These are phyloP conservation scores for Ettlia oleoabundans DNA, from an alignment of 139 green algal genomes.

Conservation along the genomic window DNA sequence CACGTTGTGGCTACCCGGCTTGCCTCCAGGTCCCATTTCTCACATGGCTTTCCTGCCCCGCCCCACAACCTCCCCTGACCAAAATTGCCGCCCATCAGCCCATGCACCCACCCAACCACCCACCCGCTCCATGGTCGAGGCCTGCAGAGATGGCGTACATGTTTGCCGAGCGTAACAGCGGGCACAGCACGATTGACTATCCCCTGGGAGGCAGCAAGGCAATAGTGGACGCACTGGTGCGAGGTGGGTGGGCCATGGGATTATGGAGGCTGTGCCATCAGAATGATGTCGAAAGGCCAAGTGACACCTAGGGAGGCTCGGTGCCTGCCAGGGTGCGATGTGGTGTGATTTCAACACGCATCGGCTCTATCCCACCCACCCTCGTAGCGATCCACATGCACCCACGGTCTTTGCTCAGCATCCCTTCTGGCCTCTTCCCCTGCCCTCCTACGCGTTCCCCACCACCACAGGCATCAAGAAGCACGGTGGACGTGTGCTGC, in stretches of 20 bases:
- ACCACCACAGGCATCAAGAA: slow-evolving; percentile 71
- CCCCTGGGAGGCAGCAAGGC: slow-evolving; percentile 86
- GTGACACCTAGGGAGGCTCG: too few relatives aligned
- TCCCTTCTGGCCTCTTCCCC: background rate
- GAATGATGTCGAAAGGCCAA: too few relatives aligned
- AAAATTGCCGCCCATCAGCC: background rate
- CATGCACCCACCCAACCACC: background rate
- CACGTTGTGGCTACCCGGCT: too few relatives aligned
- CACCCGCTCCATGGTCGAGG: too few relatives aligned
- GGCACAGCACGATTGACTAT: slow-evolving; percentile 81
- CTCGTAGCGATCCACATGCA: too few relatives aligned
- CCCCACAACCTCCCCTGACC: background rate
- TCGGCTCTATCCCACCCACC: too few relatives aligned
- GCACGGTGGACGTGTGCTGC: slow-evolving; percentile 79
- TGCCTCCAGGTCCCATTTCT: too few relatives aligned
- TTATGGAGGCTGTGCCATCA: too few relatives aligned
- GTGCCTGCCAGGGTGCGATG: too few relatives aligned
- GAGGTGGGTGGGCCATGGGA: slow-evolving; percentile 65
- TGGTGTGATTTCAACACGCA: too few relatives aligned
- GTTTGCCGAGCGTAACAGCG: slow-evolving; percentile 76
- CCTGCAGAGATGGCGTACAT: slow-evolving; percentile 92
- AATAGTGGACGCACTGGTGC: slow-evolving; percentile 90
- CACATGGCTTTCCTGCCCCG: too few relatives aligned
- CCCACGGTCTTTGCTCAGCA: too few relatives aligned
- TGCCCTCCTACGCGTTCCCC: background rate